Evolutionary conservation across 2,329 filamentous ascomycete genomes (phyloP), one percentile per base, ranked within the genome.

Genomic region (Fusarium sp.): DNA sequence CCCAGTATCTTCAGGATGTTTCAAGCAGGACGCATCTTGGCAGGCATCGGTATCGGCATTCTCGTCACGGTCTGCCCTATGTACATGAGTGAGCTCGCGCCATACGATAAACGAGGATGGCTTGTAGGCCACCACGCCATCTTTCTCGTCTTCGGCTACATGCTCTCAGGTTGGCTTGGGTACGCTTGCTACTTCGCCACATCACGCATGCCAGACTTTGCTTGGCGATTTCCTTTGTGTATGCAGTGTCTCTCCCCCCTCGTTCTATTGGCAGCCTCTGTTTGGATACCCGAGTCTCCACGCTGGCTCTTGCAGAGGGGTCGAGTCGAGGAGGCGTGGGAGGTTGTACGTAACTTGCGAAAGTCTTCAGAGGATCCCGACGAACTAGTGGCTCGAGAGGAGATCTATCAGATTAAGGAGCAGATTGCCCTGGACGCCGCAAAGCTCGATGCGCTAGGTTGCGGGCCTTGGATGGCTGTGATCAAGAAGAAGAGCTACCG

Each of bases 61-160:
- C 81, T 83, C 68, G 75, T 78, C 71, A 69, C 81, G 58, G 67
- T 85, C 76, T 45, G 83, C 79, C 67, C 85, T 78, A 68, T 80
- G 82, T 77, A 84, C 32, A 80, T 81, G 11, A 76, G 76, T 4
- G 80, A 83, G 48, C 81, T 79, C 63, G 76, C 81, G 1, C 78
- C 77, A 3, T 80, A 85, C 4, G 79, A 83, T 23, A 85, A 85
- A 54, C 84, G 88, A 35, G 88, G 88, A 32, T 81, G 83, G 60
- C 79, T 88, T 27, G 86, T 89, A 39, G 87, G 87, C 27, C 86
- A 87, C 4, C 86, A 86, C 64, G 85, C 85, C 5, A 86, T 83
- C 6, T 82, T 86, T 35, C 85, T 84, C 1, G 86, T 86, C 37
- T 78, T 87, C 7, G 85, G 85, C 1, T 81, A 86, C 11, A 84